Percentiles rank a stretch among this genome's conserved stretches.
phyloP scores from a whole-genome alignment of 1,284 basidiomycete genomes.

The Trichosporon ovoides region DNA sequence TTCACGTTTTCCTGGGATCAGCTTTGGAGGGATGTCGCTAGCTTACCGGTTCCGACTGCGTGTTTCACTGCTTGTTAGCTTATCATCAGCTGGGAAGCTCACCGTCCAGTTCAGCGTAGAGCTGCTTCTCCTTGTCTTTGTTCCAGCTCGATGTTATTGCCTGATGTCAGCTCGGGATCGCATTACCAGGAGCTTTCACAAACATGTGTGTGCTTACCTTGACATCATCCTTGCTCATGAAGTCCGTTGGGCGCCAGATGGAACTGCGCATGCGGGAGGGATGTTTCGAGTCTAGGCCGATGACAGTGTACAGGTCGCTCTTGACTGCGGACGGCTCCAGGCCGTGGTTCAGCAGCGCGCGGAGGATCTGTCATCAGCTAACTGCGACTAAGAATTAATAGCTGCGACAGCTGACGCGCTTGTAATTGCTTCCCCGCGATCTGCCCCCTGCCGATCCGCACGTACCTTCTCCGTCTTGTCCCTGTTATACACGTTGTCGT shows the following conservation, averaged over 20 bases:
- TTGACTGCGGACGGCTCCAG: slow-evolving; percentile 33
- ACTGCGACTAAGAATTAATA: no score
- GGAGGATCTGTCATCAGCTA: slow-evolving; percentile 21
- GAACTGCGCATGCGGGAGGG: slow-evolving; percentile 36
- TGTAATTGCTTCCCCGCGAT: no score
- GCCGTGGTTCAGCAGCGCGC: slow-evolving; percentile 30
- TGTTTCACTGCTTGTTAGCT: no score
- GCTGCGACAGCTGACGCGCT: no score
- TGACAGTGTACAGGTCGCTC: slow-evolving; percentile 42
- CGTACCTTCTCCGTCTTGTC: slow-evolving; percentile 24
- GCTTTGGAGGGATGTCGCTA: no score
- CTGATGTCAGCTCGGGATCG: background rate
- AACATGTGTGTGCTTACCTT: slow-evolving; percentile 23
- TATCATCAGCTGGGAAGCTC: no score
- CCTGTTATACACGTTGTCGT: slow-evolving; percentile 29
- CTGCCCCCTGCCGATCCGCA: background rate
- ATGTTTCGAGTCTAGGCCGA: slow-evolving; percentile 47
- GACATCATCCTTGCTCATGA: slow-evolving; percentile 23
- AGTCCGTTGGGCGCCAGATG: slow-evolving; percentile 31
- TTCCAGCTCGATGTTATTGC: background rate
- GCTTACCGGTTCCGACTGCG: no score
- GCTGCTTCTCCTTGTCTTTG: background rate
- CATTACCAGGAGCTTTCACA: no score
- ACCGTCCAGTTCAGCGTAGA: background rate
- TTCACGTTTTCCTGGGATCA: no score